phyloP scores from a whole-genome alignment of 2,329 filamentous ascomycete genomes.

The Hypoxylon sp. region DNA sequence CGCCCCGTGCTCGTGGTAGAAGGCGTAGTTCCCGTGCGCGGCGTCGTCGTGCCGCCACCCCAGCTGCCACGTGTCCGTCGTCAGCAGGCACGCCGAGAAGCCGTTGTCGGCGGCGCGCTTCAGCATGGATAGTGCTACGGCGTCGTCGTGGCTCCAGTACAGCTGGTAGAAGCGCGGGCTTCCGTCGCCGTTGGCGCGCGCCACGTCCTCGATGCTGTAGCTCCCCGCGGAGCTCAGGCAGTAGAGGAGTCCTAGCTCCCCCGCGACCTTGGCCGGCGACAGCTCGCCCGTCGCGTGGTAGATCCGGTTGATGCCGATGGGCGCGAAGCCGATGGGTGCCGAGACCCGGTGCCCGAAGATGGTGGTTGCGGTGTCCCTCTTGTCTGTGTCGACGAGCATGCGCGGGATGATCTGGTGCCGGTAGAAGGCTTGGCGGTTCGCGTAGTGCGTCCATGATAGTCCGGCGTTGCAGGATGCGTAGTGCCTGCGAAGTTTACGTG shows the following conservation, averaged over 20 bases:
- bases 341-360: conserved; percentile 73
- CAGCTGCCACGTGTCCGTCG: conserved; percentile 75
- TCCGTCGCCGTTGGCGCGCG: conserved; percentile 66
- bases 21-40: conserved; percentile 71
- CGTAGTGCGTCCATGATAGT: conserved; percentile 65
- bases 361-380: conserved; percentile 68
- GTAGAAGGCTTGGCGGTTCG: conserved; percentile 75
- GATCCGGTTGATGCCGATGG: conserved; percentile 76
- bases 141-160: conserved; percentile 75
- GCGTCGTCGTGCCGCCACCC: conserved; percentile 73
- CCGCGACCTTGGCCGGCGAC: conserved; percentile 71
- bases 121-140: conserved; percentile 69
- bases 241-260: conserved; percentile 72
- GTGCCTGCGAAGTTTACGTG: conserved; percentile 53
- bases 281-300: conserved; percentile 72
- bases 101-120: conserved; percentile 67
- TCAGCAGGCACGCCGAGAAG: conserved; percentile 71
- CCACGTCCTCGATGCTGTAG: conserved; percentile 71
- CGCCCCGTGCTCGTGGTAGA: conserved; percentile 72
- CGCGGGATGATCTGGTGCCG: conserved; percentile 73
- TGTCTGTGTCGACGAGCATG: conserved; percentile 73
- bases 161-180: conserved; percentile 70
- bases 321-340: conserved; percentile 75
- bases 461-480: conserved; percentile 72
- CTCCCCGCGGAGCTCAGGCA: conserved; percentile 71